These are phyloP conservation scores for Ploettnerulaceae sp. DNA, from an alignment of 2,329 filamentous ascomycete species.

Conservation along the genomic window DNA sequence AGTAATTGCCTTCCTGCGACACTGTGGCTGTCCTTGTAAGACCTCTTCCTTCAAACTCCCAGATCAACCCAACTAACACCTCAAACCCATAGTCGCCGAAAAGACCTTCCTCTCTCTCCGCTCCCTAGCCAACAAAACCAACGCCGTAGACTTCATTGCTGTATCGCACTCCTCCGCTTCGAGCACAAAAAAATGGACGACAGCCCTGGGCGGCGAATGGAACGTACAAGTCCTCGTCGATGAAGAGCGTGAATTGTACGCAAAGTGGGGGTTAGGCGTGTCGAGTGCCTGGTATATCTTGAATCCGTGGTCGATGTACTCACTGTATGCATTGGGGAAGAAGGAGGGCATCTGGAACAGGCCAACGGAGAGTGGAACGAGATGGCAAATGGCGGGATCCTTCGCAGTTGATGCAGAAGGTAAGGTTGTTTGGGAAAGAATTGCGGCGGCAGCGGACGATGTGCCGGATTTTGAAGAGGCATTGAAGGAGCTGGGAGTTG, in stretches of 20 bases:
- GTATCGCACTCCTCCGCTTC: constrained; percentile 57
- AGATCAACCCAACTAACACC: constrained; percentile 4
- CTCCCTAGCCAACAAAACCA: constrained; percentile 45
- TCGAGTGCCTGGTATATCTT: constrained; percentile 59
- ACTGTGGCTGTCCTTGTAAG: constrained; percentile 71
- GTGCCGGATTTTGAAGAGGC: constrained; percentile 49
- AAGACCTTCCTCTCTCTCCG: constrained; percentile 57
- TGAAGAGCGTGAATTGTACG: constrained; percentile 54
- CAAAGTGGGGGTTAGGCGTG: constrained; percentile 59
- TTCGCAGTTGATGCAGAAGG: constrained; percentile 55
- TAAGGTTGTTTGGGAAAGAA: constrained; percentile 47
- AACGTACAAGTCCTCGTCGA: constrained; percentile 57
- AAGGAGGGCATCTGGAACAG: constrained; percentile 63
- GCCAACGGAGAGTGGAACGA: constrained; percentile 58
- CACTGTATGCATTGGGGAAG: constrained; percentile 52
- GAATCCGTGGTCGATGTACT: constrained; percentile 52
- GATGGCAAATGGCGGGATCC: constrained; percentile 65
- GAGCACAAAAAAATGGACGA: constrained; percentile 43
- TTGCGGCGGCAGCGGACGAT: constrained; percentile 47
- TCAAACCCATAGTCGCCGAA: constrained; percentile 44
- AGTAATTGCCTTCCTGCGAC: constrained; percentile 63
- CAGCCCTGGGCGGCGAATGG: constrained; percentile 27
- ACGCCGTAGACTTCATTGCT: constrained; percentile 52
- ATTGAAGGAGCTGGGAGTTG: constrained; percentile 29
- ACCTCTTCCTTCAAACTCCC: constrained; percentile 1